Base-by-base conservation (phyloP, 331 rosid species). In the Saraca asoca region DNA sequence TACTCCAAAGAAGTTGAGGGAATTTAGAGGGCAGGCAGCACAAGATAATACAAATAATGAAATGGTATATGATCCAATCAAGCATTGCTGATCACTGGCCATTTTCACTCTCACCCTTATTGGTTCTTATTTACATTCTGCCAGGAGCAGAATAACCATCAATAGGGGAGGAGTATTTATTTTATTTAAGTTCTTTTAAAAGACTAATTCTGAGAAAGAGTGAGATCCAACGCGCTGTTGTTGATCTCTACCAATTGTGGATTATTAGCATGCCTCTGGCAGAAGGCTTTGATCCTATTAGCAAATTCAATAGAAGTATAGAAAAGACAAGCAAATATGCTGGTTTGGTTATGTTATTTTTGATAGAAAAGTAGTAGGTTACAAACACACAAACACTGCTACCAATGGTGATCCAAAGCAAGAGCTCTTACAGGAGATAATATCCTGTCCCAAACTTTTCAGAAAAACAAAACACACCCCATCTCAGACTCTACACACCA, bases 201-300 rank as follows among this genome's bases (percentile, higher is more conserved):
- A 14, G 17, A 18, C 18, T 59, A 8, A 42, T 6, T 11, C 11
- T 41, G 5, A 51, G 7, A 13, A 7, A 19, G 38, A 58, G 2
- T 55, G 56, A 12, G 63, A 35, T 35, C 63, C 41, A 61, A 43
- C 7, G 24, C 15, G 5, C 7, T 17, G 53, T 12, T 42, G 37
- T 13, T 61, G 67, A 43, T 12, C 41, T 7, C 52, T n/a, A n/a
- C n/a, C n/a, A n/a, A 12, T 52, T 24, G 7, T 15, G 14, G 6
- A 16, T 46, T 14, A 34, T 62, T 13, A 4, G 9, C 60, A 51
- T 79, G 78, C 64, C 85, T 74, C 60, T 73, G 61, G 75, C 55
- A 79, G 70, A 85, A 85, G 49, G 76, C 70, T 63, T 75, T 79
- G 0, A 81, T 60, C 81, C 90, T 73, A n/a, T n/a, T n/a, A n/a